These are phyloP conservation scores for Colletotrichum viniferum DNA, from an alignment of 2,329 filamentous ascomycete species.

Conservation along the genomic window DNA sequence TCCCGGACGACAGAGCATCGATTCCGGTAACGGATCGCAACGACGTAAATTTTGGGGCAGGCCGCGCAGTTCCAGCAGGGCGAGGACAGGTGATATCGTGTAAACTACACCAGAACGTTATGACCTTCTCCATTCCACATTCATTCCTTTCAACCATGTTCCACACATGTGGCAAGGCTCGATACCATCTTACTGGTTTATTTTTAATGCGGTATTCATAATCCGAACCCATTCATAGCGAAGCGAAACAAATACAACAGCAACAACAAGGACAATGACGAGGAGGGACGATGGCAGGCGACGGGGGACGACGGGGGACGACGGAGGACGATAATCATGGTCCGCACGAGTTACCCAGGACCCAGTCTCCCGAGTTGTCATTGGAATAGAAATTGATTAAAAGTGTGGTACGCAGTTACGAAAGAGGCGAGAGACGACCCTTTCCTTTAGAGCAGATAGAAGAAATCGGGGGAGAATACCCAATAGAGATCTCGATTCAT, in stretches of 20 bases:
- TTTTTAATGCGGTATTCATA: slow-evolving; percentile 9
- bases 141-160: neutral
- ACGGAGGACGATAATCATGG: neutral
- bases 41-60: slow-evolving; percentile 14
- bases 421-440: neutral
- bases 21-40: slow-evolving; percentile 5
- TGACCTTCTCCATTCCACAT: neutral
- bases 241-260: neutral
- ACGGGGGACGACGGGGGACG: neutral
- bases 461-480: slow-evolving; percentile 18
- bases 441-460: neutral
- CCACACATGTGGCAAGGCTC: neutral
- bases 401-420: neutral
- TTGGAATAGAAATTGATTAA: neutral
- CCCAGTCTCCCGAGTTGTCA: neutral
- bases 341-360: neutral
- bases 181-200: neutral
- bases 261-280: neutral
- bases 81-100: neutral
- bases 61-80: slow-evolving; percentile 8
- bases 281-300: neutral
- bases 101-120: too few relatives aligned
- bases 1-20: neutral
- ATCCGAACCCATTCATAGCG: neutral
- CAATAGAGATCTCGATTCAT: slow-evolving; percentile 19